A percentile compares a stretch with the other conserved stretches of the same genome.
Evolutionary conservation across 805 yeast genomes (phyloP).

Genomic region (Saccharomyces jurei): DNA sequence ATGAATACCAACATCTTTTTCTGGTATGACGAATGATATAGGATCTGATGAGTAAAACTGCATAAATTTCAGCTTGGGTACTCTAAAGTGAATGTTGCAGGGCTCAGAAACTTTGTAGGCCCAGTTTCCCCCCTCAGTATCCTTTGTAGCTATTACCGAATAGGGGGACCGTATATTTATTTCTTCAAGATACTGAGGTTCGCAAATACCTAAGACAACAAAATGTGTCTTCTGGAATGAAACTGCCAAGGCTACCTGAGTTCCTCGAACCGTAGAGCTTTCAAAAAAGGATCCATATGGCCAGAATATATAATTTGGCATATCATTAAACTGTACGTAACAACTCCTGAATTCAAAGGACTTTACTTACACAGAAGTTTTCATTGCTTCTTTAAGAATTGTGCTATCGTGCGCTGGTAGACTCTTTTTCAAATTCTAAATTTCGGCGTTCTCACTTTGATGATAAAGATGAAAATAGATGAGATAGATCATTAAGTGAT

Average conservation of each 20-base stretch:
- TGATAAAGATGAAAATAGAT: not conserved
- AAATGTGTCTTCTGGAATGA: conserved; percentile 14
- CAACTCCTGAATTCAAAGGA: not conserved
- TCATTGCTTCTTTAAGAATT: not conserved
- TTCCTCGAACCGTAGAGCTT: conserved; percentile 3
- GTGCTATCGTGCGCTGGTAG: not conserved
- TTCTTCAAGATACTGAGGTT: conserved; percentile 1
- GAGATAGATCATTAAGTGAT: not conserved
- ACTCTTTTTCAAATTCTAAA: not conserved
- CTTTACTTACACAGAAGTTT: not conserved
- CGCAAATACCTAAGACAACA: conserved; percentile 15
- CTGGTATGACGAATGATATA: conserved; percentile 48
- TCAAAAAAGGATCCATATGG: conserved; percentile 6
- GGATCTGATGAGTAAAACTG: conserved; percentile 76
- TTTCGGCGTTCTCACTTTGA: not conserved
- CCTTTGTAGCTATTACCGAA: conserved; percentile 5
- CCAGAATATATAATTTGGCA: conserved; percentile 21
- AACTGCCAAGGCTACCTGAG: conserved; percentile 11
- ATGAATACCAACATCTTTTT: conserved; percentile 12
- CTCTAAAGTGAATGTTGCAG: conserved; percentile 48
- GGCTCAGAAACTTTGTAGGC: conserved; percentile 8
- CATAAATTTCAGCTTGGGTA: conserved; percentile 63
- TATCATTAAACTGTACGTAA: conserved; percentile 4
- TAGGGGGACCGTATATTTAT: conserved; percentile 11
- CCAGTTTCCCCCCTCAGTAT: conserved; percentile 2